Evolutionary conservation across 2,329 filamentous ascomycete genomes (phyloP), one percentile per base, ranked within the genome.

Genomic region (Botrytis pseudocinerea): DNA sequence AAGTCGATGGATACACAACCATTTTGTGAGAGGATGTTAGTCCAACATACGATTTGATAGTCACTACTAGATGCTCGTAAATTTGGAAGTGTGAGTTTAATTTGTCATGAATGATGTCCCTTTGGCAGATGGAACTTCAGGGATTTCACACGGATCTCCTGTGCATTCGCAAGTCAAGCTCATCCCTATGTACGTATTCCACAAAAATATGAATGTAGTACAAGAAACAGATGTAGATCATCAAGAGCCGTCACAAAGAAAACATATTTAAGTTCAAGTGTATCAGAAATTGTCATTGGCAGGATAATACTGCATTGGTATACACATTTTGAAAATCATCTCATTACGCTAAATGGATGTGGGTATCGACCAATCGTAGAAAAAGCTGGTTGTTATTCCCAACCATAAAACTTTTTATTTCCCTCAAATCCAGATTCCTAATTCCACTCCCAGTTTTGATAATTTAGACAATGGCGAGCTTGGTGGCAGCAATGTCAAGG

Each of bases 401-500:
- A 28, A 64, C 60, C 44, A 44, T 40, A 32, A 57, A 72, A 69
- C 48, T 59, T 69, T 72, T 76, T 74, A 72, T 74, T 76, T 77
- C 73, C 70, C 74, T 64, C 69, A 76, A 70, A 75, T 73, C 69
- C 51, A 63, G 80, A 82, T 83, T 82, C 82, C 74, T 75, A 77
- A 73, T 83, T 83, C 82, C 82, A 82, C 83, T 82, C 82, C 80
- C 83, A 82, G 81, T 79, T 80, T 81, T 80, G 82, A 80, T 78
- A 80, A 80, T 81, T 92, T 97, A 98, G 84, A 98, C 96, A 83
- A 99, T 96, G 81, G 92, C 92, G 81, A 99, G 92, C 92, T 98
- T 99, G 86, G 96, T 98, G 82, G 96, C 97, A 78, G 96, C 97
- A 86, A 99, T 98, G 87, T 99, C 96, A 81, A 99, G 92, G 82